Evolutionary conservation across 768 basidiomycete species (phyloP).

Genomic region (Boletellus emodensis): DNA sequence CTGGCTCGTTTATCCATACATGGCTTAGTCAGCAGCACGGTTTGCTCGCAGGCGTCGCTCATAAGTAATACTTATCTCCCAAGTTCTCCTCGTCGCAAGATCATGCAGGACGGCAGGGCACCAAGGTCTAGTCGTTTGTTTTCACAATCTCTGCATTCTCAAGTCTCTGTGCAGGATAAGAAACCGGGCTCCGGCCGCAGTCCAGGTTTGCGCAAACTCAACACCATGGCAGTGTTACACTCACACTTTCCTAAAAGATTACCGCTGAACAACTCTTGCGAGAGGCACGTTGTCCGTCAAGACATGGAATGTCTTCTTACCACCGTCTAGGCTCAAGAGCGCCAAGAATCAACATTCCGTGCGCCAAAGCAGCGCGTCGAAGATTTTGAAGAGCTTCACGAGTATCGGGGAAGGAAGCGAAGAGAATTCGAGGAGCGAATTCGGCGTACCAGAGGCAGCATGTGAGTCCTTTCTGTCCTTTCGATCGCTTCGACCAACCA

Average conservation of each 20-base stretch:
- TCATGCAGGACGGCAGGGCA: slow-evolving; percentile 79
- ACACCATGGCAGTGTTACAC: not conserved
- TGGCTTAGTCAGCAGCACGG: too few relatives aligned
- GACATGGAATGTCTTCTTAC: slow-evolving; percentile 1
- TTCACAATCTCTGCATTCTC: not conserved
- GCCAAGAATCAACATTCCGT: slow-evolving; percentile 87
- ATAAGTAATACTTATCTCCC: too few relatives aligned
- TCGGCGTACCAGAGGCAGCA: slow-evolving; percentile 72
- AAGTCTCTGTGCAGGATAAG: slow-evolving; percentile 61
- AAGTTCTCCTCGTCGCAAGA: not conserved
- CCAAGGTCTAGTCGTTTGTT: slow-evolving; percentile 50
- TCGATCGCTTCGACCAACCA: not conserved
- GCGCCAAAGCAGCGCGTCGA: slow-evolving; percentile 95
- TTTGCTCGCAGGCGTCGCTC: too few relatives aligned
- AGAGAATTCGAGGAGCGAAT: slow-evolving; percentile 94
- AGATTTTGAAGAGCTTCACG: slow-evolving; percentile 88
- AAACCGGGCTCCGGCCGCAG: slow-evolving; percentile 91
- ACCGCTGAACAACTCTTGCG: slow-evolving; percentile 97
- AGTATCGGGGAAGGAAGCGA: slow-evolving; percentile 88
- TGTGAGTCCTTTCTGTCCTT: slow-evolving; percentile 43
- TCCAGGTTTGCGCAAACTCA: slow-evolving; percentile 58
- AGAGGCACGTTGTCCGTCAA: slow-evolving; percentile 51
- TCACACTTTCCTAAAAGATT: slow-evolving; percentile 53
- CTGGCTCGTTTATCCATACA: slow-evolving; percentile 62
- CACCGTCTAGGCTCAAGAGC: slow-evolving; percentile 78